Base-by-base conservation (phyloP, 2,329 filamentous ascomycete genomes). In the Diaporthe nobilis region DNA sequence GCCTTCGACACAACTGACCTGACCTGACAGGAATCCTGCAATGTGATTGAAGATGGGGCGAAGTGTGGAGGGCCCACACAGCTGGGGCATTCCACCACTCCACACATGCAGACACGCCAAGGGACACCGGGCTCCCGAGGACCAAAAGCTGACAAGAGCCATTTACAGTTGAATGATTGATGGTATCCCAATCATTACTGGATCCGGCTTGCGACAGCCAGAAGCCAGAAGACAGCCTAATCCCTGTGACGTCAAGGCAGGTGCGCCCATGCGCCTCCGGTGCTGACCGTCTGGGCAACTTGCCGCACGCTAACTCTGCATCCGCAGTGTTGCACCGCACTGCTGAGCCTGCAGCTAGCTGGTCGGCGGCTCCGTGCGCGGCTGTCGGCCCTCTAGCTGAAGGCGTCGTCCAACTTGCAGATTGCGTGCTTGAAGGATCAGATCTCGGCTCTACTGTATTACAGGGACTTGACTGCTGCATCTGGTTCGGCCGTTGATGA, bases 401-500 rank as follows among this genome's bases (percentile, higher is more conserved):
- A 63, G 47, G 22, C 63, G 44, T 51, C 31, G 44, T 68, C 44
- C 44, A 68, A 37, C 47, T 4, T 25, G 63, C 63, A 68, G 65
- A 68, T 68, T 68, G 65, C 65, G 65, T 68, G 65, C 65, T 68
- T 68, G 65, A 53, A 68, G 47, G 47, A 68, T 53, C 65, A 53
- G 63, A 53, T 25, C 37, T 51, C 42, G 42, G 47, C 28, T 12
- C 37, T 25, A 15, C 13, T 25, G 22, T 13, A 28, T n/a, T 25
- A 42, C 8, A 22, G 28, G 10, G 4, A 15, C 57, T 13, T 39
- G 2, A 42, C 34, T 37, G 10, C 20, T 31, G 57, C 34, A 60
- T 39, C 12, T 39, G 57, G 34, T n/a, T 60, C 34, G 12, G 28
- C 22, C 34, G 1, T 42, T 60, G 9, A n/a, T 0, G 22, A 25